Base-by-base conservation (phyloP, 352 stramenopile genomes). In the Phytophthora foliorum region DNA sequence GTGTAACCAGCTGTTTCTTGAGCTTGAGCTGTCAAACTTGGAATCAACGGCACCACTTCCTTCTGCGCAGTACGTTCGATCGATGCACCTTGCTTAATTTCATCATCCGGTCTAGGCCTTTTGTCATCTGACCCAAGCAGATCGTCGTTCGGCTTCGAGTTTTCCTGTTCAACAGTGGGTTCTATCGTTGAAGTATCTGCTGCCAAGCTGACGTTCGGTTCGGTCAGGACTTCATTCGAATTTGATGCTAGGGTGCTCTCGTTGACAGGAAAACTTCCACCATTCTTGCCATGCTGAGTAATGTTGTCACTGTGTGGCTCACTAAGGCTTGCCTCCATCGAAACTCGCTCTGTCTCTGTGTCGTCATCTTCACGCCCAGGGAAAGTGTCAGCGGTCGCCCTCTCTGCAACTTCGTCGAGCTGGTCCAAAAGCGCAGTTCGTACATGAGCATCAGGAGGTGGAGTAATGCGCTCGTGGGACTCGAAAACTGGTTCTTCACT, bases 371-470 rank as follows among this genome's bases (percentile, higher is more conserved):
- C 41, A 31, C 29, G 22, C 22, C 21, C 25, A 64, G 32, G 25
- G 48, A 55, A 59, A 32, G 51, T 45, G 4, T 67, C 56, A 19
- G 8, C 22, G 17, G 24, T 57, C 3, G 11, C 2, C 6, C 53
- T 68, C 2, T 53, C 46, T 54, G 36, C 50, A 52, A 55, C 68
- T 54, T 70, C 56, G 11, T 75, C 34, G 34, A 67, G 44, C 14
- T 68, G 68, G 6, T 63, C 63, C 19, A 68, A 36, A 41, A 54
- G 22, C 22, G 19, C 24, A 41, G 54, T 46, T 42, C 25, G 49
- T 27, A 32, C 25, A 38, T 29, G 32, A 46, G 8, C 19, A 63
- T 13, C 6, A 56, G 17, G 38, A 22, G 49, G 11, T 56, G 36
- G 34, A 45, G 63, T 57, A 36, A 56, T 24, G 14, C 25, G 19